These are phyloP conservation scores for Boletus sp. DNA, from an alignment of 1,284 basidiomycete species.

Conservation along the genomic window DNA sequence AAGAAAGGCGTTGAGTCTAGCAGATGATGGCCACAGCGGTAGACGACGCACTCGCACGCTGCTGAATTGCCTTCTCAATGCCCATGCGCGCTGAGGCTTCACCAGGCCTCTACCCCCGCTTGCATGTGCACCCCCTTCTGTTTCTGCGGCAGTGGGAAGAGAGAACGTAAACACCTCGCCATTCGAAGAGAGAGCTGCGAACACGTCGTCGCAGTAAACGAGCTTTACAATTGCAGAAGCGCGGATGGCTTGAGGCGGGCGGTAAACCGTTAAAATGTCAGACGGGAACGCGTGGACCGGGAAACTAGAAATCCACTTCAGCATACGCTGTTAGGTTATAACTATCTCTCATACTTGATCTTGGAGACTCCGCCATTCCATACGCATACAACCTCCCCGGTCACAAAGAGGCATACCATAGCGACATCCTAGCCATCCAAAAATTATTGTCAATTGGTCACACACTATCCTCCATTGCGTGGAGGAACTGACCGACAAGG, in stretches of 20 bases:
- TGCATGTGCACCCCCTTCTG: slow-evolving; percentile 33
- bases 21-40: neutral
- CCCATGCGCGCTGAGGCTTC: slow-evolving; percentile 92
- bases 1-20: slow-evolving; percentile 1
- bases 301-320: slow-evolving; percentile 50
- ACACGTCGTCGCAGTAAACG: slow-evolving; percentile 78
- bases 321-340: slow-evolving; percentile 17
- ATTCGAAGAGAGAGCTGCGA: slow-evolving; percentile 84
- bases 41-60: slow-evolving; percentile 66
- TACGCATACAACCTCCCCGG: slow-evolving; percentile 81
- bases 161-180: slow-evolving; percentile 94
- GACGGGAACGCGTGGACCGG: slow-evolving; percentile 71
- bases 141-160: slow-evolving; percentile 44
- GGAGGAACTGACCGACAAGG: slow-evolving; percentile 63
- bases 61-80: slow-evolving; percentile 83
- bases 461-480: slow-evolving; percentile 9
- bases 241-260: slow-evolving; percentile 73
- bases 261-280: slow-evolving; percentile 71
- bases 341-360: slow-evolving; percentile 59
- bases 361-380: slow-evolving; percentile 79
- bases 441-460: neutral
- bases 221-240: slow-evolving; percentile 82
- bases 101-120: slow-evolving; percentile 38
- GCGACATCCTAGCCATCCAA: slow-evolving; percentile 67
- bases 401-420: slow-evolving; percentile 78